Percentiles rank a stretch among this genome's conserved stretches.
Conservation (phyloP, 2,329 filamentous ascomycete species). For the Phaeoacremonium minimum region DNA sequence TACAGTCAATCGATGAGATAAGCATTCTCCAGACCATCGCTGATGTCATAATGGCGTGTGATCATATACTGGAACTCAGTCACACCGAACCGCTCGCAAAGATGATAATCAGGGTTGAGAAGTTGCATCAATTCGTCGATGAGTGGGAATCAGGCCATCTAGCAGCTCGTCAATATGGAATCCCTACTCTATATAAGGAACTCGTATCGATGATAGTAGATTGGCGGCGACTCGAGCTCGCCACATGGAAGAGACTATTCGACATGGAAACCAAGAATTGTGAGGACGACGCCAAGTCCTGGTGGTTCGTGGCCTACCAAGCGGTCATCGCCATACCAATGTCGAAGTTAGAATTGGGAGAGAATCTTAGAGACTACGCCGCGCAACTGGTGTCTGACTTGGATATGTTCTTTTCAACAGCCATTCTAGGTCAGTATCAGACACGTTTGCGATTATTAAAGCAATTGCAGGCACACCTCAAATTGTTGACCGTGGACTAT, state of each 20-base stretch:
- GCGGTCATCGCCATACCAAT: constrained; percentile 75
- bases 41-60: constrained; percentile 73
- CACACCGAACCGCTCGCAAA: constrained; percentile 83
- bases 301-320: constrained; percentile 97
- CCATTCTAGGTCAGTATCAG: constrained; percentile 76
- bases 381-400: constrained; percentile 70
- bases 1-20: constrained; percentile 63
- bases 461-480: constrained; percentile 61
- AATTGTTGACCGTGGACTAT: constrained; percentile 55
- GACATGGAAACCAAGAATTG: constrained; percentile 78
- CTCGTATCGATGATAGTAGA: constrained; percentile 77
- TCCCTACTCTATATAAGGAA: constrained; percentile 65
- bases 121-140: constrained; percentile 77
- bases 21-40: constrained; percentile 70
- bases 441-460: constrained; percentile 68
- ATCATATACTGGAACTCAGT: constrained; percentile 68
- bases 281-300: constrained; percentile 73
- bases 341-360: constrained; percentile 53
- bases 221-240: constrained; percentile 88
- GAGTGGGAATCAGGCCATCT: constrained; percentile 90
- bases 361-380: constrained; percentile 60
- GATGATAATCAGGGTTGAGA: constrained; percentile 81
- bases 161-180: constrained; percentile 75
- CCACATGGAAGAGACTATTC: constrained; percentile 86
- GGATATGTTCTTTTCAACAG: constrained; percentile 72